These are phyloP conservation scores for Rubia yunnanensis DNA, from an alignment of 257 asterid genomes.

Conservation along the genomic window DNA sequence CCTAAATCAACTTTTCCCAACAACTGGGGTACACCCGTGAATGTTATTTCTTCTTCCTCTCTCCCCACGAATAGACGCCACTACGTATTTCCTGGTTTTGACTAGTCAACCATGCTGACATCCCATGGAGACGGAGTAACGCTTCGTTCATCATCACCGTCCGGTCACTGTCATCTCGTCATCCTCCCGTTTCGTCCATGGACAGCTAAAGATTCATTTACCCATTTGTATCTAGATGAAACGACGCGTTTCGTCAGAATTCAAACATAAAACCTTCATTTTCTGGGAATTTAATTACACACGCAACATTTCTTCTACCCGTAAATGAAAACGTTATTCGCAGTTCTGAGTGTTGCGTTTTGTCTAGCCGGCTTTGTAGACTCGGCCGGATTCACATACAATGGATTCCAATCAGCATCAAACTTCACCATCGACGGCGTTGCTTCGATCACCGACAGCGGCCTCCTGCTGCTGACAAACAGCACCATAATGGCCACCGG, in stretches of 20 bases:
- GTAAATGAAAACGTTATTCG: neutral
- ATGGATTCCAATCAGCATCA: constrained; percentile 10
- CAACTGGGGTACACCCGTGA: too few species aligned
- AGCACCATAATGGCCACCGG: neutral
- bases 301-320: too few species aligned
- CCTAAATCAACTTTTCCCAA: too few species aligned
- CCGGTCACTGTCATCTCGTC: neutral
- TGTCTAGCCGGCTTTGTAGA: neutral
- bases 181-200: neutral
- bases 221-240: neutral
- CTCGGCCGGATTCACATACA: constrained; percentile 3
- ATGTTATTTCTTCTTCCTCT: too few species aligned
- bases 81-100: too few species aligned
- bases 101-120: neutral
- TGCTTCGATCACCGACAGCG: constrained; percentile 12
- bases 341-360: neutral
- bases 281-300: neutral
- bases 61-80: too few species aligned
- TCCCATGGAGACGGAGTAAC: neutral
- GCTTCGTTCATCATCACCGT: neutral
- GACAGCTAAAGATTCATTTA: neutral
- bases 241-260: neutral
- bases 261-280: neutral
- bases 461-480: constrained; percentile 17
- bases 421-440: constrained; percentile 19